Evolutionary conservation across 2,329 filamentous ascomycete species (phyloP).

Genomic region (Alternaria dauci): DNA sequence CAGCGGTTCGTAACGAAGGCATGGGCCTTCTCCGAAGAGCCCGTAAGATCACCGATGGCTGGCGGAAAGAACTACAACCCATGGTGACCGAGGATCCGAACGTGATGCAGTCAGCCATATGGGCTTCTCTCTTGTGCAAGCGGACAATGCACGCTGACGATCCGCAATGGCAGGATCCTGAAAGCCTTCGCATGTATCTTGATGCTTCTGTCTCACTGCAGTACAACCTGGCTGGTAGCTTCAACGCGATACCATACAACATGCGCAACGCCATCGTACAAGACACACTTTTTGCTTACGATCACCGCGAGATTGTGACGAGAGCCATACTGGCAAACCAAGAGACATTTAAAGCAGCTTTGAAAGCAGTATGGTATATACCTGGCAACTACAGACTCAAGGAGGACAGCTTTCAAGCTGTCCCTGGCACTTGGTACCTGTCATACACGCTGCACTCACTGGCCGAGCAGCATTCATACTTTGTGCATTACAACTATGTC

Average conservation of each 20-base stretch:
- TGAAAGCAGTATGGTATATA: slow-evolving; percentile 57
- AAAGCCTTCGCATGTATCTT: slow-evolving; percentile 41
- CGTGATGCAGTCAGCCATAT: slow-evolving; percentile 59
- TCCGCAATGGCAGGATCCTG: slow-evolving; percentile 16
- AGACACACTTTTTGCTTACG: slow-evolving; percentile 57
- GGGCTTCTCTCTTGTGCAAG: slow-evolving; percentile 65
- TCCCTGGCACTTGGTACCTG: slow-evolving; percentile 46
- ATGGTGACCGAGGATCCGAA: slow-evolving; percentile 51
- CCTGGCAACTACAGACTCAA: slow-evolving; percentile 24
- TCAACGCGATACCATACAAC: slow-evolving; percentile 42
- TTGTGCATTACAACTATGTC: slow-evolving; percentile 56
- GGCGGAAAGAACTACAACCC: slow-evolving; percentile 60
- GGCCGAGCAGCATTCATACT: slow-evolving; percentile 31
- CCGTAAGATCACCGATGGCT: slow-evolving; percentile 57
- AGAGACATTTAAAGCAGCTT: slow-evolving; percentile 42
- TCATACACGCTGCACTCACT: slow-evolving; percentile 33
- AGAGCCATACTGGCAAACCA: slow-evolving; percentile 45
- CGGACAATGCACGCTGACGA: slow-evolving; percentile 54
- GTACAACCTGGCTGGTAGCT: slow-evolving; percentile 55
- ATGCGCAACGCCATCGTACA: slow-evolving; percentile 55
- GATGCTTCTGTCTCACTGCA: slow-evolving; percentile 57
- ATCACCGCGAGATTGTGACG: slow-evolving; percentile 49
- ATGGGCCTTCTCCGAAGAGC: slow-evolving; percentile 52
- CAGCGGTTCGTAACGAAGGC: slow-evolving; percentile 14
- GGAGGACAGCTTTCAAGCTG: slow-evolving; percentile 11